Evolutionary conservation across 75 land plant genomes (phyloP), one percentile per base, ranked within the genome.

Genomic region (Adiantum capillusveneris): DNA sequence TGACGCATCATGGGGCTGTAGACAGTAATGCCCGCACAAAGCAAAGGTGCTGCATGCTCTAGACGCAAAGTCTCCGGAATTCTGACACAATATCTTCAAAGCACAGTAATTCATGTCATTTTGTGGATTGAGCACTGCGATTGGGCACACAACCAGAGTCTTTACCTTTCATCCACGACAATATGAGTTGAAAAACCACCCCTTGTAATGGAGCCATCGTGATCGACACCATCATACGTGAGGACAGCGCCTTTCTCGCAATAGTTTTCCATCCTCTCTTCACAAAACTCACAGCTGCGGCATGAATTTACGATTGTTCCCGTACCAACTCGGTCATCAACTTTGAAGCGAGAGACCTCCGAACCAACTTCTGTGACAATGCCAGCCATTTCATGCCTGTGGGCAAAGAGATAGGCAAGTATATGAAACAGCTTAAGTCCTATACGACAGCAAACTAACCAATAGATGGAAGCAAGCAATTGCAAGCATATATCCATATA

Each of bases 351-450:
- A 11, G 41, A 45, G 26, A 91, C 97, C 55, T 62, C 59, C 16
- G 73, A 63, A 39, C 97, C 97, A 56, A 84, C 77, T 28, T 75
- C 78, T 46, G 55, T 70, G 36, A 88, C 94, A 48, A 85, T 61
- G 25, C 97, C 97, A 51, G 72, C 95, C 61, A 92, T 85, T 56
- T 92, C 97, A 73, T 92, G 97, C 54, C 97, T 92, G 74, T 30
- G 31, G 22, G 22, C 31, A n/a, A 11, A 20, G 11, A 55, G 24
- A 28, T 16, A 16, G 29, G n/a, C n/a, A n/a, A n/a, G n/a, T n/a
- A n/a, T n/a, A n/a, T n/a, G n/a, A n/a, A n/a, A n/a, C n/a, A n/a
- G n/a, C n/a, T n/a, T n/a, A n/a, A n/a, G n/a, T n/a, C n/a, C n/a
- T n/a, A n/a, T n/a, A n/a, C n/a, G n/a, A n/a, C n/a, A n/a, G n/a